Conservation (phyloP, 805 yeast species). For the Kazachstania bromeliacearum region DNA sequence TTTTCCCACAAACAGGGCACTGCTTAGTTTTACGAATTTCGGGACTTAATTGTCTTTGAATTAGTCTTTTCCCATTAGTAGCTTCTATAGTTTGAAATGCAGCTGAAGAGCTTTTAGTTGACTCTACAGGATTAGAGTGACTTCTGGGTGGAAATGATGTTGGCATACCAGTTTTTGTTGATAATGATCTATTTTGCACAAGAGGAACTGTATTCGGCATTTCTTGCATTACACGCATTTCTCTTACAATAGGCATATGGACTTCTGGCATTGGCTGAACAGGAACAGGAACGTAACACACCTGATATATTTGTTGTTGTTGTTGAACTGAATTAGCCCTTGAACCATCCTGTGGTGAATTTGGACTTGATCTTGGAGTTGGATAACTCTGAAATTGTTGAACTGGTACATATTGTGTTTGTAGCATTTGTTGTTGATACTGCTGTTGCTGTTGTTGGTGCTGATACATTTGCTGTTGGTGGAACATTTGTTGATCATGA, state of each 20-base stretch:
- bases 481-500: background rate
- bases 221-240: background rate
- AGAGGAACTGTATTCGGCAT: background rate
- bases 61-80: conserved; percentile 3
- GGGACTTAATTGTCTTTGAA: conserved; percentile 5
- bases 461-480: background rate
- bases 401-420: background rate
- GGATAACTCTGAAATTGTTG: background rate
- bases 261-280: background rate
- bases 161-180: too few species aligned
- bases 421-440: background rate
- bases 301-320: background rate
- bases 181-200: background rate
- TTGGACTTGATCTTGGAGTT: background rate
- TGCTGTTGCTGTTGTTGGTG: background rate
- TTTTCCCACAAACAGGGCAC: conserved; percentile 54
- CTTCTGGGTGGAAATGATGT: background rate
- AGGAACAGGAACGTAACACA: background rate
- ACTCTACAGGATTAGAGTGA: background rate
- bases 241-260: background rate
- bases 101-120: background rate
- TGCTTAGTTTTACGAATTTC: conserved; percentile 27
- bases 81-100: background rate
- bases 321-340: background rate
- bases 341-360: too few species aligned